Evolutionary conservation across 305 asterid species (phyloP), one percentile per base, ranked within the genome.

Genomic region (Fraxinus velutina): DNA sequence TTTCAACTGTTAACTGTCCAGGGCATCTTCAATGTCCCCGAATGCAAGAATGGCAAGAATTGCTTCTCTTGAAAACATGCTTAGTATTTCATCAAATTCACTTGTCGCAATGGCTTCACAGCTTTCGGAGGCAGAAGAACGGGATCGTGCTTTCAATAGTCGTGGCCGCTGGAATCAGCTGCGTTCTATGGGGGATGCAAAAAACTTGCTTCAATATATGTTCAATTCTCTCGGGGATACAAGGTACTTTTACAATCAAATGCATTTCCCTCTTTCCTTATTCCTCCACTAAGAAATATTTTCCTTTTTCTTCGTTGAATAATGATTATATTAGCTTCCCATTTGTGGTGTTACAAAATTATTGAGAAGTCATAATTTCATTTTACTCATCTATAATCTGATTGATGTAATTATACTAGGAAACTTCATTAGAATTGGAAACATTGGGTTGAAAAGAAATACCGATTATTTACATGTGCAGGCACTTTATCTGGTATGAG

Each of bases 21-120:
- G 99, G 94, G 97, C 92, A 84, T 93, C 89, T 86, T 93, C 98
- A 74, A 91, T 96, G 97, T 89, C 98, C 70, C 97, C 98, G 77
- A 91, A 86, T 81, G 97, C 98, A 82, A 92, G 98, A 88, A 92
- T 86, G 92, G 91, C 99, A 8, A 89, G 99, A 89, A 96, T 94
- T 55, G 90, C 95, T 86, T 93, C 98, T 77, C 98, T 96, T 21
- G 99, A 96, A 85, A 94, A 91, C 90, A 96, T 96, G 99, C 86
- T 96, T 73, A 90, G 91, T 87, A 90, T 96, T 79, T 91, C 99
- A 77, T 96, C 99, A 34, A 94, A 93, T 88, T 94, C 99, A 34
- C 92, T 94, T 33, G 99, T 96, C 78, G 87, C 99, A 42, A 96
- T 96, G 99, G 98, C 98, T 83, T 96, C 99, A 78, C 99, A 94